phyloP scores from a whole-genome alignment of 1,284 basidiomycete species.

The Rhodotorula sp. region DNA sequence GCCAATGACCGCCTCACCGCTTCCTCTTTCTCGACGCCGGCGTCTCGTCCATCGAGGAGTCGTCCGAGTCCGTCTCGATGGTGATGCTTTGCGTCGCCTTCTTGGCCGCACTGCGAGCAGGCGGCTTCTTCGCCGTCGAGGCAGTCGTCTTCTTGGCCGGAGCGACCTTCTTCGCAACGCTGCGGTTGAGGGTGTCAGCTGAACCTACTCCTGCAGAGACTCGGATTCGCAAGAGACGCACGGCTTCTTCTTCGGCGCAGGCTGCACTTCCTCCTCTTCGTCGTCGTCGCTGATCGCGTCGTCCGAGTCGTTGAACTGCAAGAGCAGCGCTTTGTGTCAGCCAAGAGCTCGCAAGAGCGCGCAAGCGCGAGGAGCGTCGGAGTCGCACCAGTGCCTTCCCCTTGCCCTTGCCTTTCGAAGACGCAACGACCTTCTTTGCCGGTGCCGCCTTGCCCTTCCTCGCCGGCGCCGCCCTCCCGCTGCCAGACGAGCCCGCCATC shows the following conservation, averaged over 20 bases:
- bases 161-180: slow-evolving; percentile 55
- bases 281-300: slow-evolving; percentile 54
- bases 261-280: slow-evolving; percentile 54
- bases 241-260: slow-evolving; percentile 63
- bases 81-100: slow-evolving; percentile 25
- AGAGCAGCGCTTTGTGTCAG: too few relatives aligned
- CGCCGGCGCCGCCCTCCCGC: slow-evolving; percentile 3
- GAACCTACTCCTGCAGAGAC: slow-evolving; percentile 47
- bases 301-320: slow-evolving; percentile 55
- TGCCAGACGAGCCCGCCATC: slow-evolving; percentile 15
- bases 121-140: neutral
- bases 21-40: slow-evolving; percentile 11
- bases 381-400: slow-evolving; percentile 49
- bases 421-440: slow-evolving; percentile 47
- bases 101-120: slow-evolving; percentile 10
- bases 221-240: slow-evolving; percentile 45
- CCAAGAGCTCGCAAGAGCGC: slow-evolving; percentile 13
- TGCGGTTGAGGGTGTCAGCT: neutral
- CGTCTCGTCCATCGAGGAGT: slow-evolving; percentile 20
- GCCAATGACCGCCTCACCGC: neutral
- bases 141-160: slow-evolving; percentile 61
- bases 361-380: slow-evolving; percentile 26
- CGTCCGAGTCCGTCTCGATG: slow-evolving; percentile 32
- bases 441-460: slow-evolving; percentile 49
- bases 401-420: slow-evolving; percentile 10